Conservation (phyloP, 2,329 filamentous ascomycete genomes). For the Neofusicoccum sp. region DNA sequence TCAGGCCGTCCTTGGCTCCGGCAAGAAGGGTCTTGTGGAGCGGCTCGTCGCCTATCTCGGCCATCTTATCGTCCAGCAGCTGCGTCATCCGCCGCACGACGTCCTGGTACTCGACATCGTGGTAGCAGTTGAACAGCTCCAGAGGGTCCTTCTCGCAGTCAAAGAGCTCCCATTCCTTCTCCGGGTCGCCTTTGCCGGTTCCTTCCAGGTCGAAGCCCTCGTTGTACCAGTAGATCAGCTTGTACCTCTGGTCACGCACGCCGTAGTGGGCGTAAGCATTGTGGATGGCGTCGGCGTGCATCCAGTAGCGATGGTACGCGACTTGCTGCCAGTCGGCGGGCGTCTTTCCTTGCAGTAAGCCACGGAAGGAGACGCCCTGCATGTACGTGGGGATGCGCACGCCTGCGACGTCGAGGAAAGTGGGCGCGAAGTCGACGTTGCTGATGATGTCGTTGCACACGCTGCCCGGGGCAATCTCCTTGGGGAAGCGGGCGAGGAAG, state of each 20-base stretch:
- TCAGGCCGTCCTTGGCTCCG: slow-evolving; percentile 2
- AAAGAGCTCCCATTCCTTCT: slow-evolving; percentile 56
- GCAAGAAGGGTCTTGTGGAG: slow-evolving; percentile 20
- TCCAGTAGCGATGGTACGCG: slow-evolving; percentile 57
- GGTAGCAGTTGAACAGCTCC: slow-evolving; percentile 47
- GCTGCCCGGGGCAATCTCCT: slow-evolving; percentile 38
- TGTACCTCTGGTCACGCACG: slow-evolving; percentile 52
- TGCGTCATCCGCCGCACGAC: slow-evolving; percentile 35
- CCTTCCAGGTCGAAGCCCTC: slow-evolving; percentile 49
- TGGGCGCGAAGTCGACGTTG: slow-evolving; percentile 56
- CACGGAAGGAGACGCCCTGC: slow-evolving; percentile 50
- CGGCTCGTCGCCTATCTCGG: slow-evolving; percentile 51
- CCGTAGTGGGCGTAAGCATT: slow-evolving; percentile 54
- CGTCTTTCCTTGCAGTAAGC: slow-evolving; percentile 38
- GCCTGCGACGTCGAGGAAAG: slow-evolving; percentile 49
- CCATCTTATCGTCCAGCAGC: slow-evolving; percentile 47
- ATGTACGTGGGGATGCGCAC: slow-evolving; percentile 48
- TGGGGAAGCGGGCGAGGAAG: slow-evolving; percentile 50
- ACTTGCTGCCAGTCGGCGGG: slow-evolving; percentile 51
- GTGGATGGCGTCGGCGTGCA: slow-evolving; percentile 54
- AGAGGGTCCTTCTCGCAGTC: slow-evolving; percentile 51
- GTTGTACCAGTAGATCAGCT: slow-evolving; percentile 59
- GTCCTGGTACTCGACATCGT: slow-evolving; percentile 30
- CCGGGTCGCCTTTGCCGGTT: slow-evolving; percentile 40
- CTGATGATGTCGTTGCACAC: slow-evolving; percentile 51